A percentile compares a stretch with the other conserved stretches of the same genome.
phyloP scores from a whole-genome alignment of 352 stramenopile genomes.

The Globisporangium megalacanthum region DNA sequence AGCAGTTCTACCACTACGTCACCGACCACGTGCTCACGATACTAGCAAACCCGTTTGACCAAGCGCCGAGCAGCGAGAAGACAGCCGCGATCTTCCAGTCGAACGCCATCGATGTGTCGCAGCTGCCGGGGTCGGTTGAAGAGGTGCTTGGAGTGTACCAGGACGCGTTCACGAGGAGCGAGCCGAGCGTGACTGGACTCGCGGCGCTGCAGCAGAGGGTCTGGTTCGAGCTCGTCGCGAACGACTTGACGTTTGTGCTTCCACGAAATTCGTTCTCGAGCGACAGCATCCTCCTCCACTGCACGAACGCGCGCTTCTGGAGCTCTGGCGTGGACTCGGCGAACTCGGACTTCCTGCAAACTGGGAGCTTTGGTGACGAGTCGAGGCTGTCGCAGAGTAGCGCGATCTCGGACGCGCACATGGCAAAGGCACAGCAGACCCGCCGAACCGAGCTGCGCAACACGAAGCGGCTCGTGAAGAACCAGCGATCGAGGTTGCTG shows the following conservation, averaged over 20 bases:
- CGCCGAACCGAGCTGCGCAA: conserved; percentile 63
- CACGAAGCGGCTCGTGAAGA: conserved; percentile 71
- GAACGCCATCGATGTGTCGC: conserved; percentile 28
- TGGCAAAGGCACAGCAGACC: conserved; percentile 53
- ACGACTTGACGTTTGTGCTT: conserved; percentile 76
- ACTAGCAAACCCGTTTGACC: conserved; percentile 22
- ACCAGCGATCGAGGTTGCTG: conserved; percentile 73
- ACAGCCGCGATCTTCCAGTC: conserved; percentile 22
- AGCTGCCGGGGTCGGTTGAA: conserved; percentile 32
- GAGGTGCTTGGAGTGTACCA: conserved; percentile 34
- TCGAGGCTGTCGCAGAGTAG: conserved; percentile 31
- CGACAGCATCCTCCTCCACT: conserved; percentile 70
- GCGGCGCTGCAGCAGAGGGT: conserved; percentile 4
- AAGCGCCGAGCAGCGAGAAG: conserved; percentile 24
- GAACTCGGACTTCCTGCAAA: conserved; percentile 71
- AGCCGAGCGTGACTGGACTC: background rate
- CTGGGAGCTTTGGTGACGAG: conserved; percentile 65
- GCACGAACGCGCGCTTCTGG: conserved; percentile 70
- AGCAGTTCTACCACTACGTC: conserved; percentile 80
- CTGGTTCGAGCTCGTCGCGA: conserved; percentile 67
- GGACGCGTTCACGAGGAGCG: conserved; percentile 15
- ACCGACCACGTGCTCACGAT: conserved; percentile 43
- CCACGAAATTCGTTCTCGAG: conserved; percentile 74
- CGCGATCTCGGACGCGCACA: conserved; percentile 29
- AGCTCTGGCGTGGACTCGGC: conserved; percentile 56